phyloP scores from a whole-genome alignment of 768 basidiomycete species.

The Serpula lacrymans region DNA sequence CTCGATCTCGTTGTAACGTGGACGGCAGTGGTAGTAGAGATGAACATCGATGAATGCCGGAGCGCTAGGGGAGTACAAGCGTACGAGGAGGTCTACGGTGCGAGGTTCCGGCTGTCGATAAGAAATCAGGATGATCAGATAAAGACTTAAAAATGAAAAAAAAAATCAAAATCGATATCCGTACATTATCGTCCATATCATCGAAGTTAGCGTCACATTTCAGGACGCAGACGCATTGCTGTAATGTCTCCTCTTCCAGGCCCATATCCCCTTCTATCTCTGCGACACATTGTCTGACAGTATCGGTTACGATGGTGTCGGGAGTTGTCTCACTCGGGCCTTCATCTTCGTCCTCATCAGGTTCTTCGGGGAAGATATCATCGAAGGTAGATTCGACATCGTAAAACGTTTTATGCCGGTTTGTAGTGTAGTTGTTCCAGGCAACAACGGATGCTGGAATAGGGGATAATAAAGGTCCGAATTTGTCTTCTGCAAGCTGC shows the following conservation, averaged over 20 bases:
- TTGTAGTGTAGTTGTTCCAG: constrained; percentile 6
- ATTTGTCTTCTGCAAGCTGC: constrained; percentile 5
- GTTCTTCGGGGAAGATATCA: background rate
- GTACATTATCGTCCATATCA: constrained; percentile 1
- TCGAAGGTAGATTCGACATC: background rate
- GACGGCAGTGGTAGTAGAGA: constrained; percentile 9
- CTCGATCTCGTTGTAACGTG: constrained; percentile 1
- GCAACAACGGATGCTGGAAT: background rate
- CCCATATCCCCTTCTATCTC: constrained; percentile 5
- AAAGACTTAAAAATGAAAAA: background rate
- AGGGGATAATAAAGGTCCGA: constrained; percentile 9
- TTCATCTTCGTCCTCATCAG: background rate
- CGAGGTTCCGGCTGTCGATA: constrained; percentile 2
- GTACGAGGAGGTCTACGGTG: constrained; percentile 1
- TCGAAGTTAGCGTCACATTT: background rate
- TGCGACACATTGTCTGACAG: background rate
- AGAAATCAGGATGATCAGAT: background rate
- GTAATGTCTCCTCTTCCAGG: constrained; percentile 1
- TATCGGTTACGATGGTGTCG: background rate
- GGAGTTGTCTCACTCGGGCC: constrained; percentile 1
- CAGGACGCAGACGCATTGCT: constrained; percentile 7
- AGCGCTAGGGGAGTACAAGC: constrained; percentile 7
- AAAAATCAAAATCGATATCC: background rate
- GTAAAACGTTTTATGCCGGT: constrained; percentile 7
- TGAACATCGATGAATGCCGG: constrained; percentile 15